These are phyloP conservation scores for Aspergillus sojae DNA, from an alignment of 2,329 filamentous ascomycete species.

Conservation along the genomic window DNA sequence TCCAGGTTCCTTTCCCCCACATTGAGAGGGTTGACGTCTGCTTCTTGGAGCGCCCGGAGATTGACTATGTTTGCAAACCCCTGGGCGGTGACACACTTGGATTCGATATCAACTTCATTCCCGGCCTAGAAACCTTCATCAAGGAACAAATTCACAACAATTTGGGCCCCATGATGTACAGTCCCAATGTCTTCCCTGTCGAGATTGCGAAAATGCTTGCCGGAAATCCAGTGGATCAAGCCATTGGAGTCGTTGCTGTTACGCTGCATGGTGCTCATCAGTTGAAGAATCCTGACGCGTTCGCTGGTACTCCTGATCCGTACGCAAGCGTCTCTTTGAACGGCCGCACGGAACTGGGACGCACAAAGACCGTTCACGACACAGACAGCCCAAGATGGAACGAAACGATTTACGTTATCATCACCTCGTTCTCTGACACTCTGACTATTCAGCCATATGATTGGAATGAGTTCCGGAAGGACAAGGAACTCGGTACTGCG, in stretches of 20 bases:
- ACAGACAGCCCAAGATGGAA: constrained; percentile 90
- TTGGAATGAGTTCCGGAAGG: constrained; percentile 94
- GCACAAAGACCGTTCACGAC: constrained; percentile 85
- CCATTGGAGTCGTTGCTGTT: constrained; percentile 88
- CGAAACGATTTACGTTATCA: constrained; percentile 92
- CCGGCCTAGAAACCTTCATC: constrained; percentile 90
- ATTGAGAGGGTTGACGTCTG: constrained; percentile 94
- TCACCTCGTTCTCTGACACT: constrained; percentile 86
- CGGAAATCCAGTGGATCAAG: constrained; percentile 90
- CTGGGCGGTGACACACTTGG: constrained; percentile 93
- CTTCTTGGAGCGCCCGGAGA: constrained; percentile 83
- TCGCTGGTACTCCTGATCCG: constrained; percentile 87
- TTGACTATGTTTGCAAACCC: constrained; percentile 98
- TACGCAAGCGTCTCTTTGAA: constrained; percentile 87
- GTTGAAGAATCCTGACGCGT: constrained; percentile 93
- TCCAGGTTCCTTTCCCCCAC: constrained; percentile 93
- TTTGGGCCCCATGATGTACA: constrained; percentile 95
- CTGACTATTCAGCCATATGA: constrained; percentile 85
- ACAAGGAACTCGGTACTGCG: constrained; percentile 88
- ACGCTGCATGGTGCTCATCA: constrained; percentile 89
- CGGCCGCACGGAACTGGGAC: constrained; percentile 75
- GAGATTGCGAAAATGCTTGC: constrained; percentile 98
- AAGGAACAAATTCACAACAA: constrained; percentile 95
- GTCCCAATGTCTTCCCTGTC: constrained; percentile 95
- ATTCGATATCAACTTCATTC: constrained; percentile 99